Percentiles rank a stretch among this genome's conserved stretches.
These are phyloP conservation scores for Aspergillus homomorphus DNA, from an alignment of 495 filamentous ascomycete genomes.

Conservation along the genomic window DNA sequence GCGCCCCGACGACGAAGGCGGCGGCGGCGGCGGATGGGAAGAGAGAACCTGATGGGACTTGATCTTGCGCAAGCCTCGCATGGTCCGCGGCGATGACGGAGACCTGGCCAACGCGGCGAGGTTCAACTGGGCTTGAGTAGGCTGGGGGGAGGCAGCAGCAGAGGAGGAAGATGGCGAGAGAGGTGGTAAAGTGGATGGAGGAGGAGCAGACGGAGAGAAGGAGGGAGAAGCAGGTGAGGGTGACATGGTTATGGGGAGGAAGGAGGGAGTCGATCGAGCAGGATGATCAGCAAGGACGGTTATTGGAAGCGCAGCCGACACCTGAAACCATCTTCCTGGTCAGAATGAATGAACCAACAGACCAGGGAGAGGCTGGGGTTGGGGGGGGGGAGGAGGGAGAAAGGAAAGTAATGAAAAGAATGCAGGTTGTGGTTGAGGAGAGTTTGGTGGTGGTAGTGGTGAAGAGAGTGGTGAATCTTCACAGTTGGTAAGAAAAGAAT, in stretches of 20 bases:
- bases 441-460: neutral
- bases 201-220: conserved; percentile 1
- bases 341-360: neutral
- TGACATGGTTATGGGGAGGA: conserved; percentile 1
- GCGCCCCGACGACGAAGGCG: conserved; percentile 37
- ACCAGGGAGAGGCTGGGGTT: neutral
- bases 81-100: conserved; percentile 42
- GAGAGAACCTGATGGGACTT: conserved; percentile 52
- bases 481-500: neutral
- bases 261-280: neutral
- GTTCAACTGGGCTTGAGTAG: conserved; percentile 24
- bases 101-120: conserved; percentile 37
- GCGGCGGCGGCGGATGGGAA: conserved; percentile 28
- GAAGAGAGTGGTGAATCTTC: neutral
- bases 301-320: neutral
- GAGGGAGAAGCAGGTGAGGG: neutral
- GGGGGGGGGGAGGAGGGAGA: neutral
- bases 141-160: conserved; percentile 1
- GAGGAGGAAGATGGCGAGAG: conserved; percentile 3
- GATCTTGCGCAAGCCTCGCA: conserved; percentile 50
- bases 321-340: conserved; percentile 15
- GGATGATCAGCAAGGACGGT: conserved; percentile 4
- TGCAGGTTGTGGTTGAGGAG: neutral
- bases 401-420: neutral
- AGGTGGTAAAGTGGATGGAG: neutral